Evolutionary conservation across 2,329 filamentous ascomycete genomes (phyloP), one percentile per base, ranked within the genome.

Genomic region (Pseudogymnoascus verrucosus): DNA sequence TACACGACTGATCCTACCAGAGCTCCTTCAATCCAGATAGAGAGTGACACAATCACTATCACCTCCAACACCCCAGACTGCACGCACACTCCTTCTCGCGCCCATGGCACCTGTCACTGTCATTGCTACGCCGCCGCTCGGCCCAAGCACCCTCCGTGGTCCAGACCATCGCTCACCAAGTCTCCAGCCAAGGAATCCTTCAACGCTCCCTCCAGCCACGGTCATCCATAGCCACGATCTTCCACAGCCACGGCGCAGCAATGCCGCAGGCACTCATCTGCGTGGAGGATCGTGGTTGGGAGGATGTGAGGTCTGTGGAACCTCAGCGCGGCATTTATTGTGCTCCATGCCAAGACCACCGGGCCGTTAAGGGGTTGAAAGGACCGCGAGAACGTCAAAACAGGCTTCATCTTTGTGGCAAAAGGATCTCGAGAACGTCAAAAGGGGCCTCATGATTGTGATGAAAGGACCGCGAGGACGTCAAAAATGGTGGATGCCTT

Each of bases 111-210:
- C 51, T 34, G 51, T 57, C 51, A 28, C 7, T 26, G 26, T 6
- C 14, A 6, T 2, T 21, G n/a, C 14, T 19, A 11, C 4, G 47
- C 47, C 47, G 26, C 47, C 8, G 5, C 47, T 26, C n/a, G 47
- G 47, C n/a, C 47, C 47, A 54, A 54, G 47, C 47, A 57, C 51
- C 51, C 10, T 57, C 31, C 31, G 26, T 57, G 51, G 31, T 57
- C 51, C 51, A 57, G 51, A 34, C 51, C 47, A 10, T 2, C 1
- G 4, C 5, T 34, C 26, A 12, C 26, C n/a, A 19, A 2, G 8
- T 19, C 4, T 57, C 8, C 26, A 57, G 51, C 51, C 51, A 57
- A 28, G 51, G 26, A 31, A 57, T 34, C 51, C 51, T 57, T 57
- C 8, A 5, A n/a, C 12, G 7, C n/a, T 19, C 26, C 51, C 31